Evolutionary conservation across 495 filamentous ascomycete genomes (phyloP).

Genomic region (Neurospora discreta): DNA sequence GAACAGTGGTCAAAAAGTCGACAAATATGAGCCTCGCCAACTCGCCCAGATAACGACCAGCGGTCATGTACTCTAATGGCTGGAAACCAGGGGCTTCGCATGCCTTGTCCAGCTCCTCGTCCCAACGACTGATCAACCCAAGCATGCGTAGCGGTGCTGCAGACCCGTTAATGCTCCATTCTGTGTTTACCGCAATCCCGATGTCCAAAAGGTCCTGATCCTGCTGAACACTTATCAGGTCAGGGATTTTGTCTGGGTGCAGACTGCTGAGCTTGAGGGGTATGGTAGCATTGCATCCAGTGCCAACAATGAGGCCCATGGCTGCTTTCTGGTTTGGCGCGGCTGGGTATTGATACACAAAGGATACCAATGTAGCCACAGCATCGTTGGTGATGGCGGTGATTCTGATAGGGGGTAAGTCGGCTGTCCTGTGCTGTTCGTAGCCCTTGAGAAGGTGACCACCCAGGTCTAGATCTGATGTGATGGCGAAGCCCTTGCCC

Average conservation of each 20-base stretch:
- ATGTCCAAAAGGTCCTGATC: slow-evolving; percentile 44
- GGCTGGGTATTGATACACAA: slow-evolving; percentile 49
- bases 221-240: slow-evolving; percentile 42
- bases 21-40: slow-evolving; percentile 61
- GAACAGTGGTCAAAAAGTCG: slow-evolving; percentile 48
- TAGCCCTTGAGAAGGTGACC: slow-evolving; percentile 60
- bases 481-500: slow-evolving; percentile 81
- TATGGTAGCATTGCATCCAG: slow-evolving; percentile 75
- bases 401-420: slow-evolving; percentile 57
- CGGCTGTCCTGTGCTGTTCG: slow-evolving; percentile 34
- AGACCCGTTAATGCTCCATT: slow-evolving; percentile 74
- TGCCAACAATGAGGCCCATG: slow-evolving; percentile 75
- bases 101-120: slow-evolving; percentile 49
- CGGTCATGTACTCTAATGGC: slow-evolving; percentile 81
- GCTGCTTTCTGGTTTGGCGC: slow-evolving; percentile 38
- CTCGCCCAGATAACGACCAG: slow-evolving; percentile 74
- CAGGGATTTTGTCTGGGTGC: slow-evolving; percentile 48
- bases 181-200: slow-evolving; percentile 70
- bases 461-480: slow-evolving; percentile 58
- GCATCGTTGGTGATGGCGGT: slow-evolving; percentile 74
- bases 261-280: slow-evolving; percentile 55
- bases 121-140: slow-evolving; percentile 61
- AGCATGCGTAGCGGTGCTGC: slow-evolving; percentile 52
- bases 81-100: slow-evolving; percentile 70
- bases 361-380: slow-evolving; percentile 67